Percentiles rank a stretch among this genome's conserved stretches.
Conservation (phyloP, 192 early-diverging fungal species). For the Umbelopsis isabellina region DNA sequence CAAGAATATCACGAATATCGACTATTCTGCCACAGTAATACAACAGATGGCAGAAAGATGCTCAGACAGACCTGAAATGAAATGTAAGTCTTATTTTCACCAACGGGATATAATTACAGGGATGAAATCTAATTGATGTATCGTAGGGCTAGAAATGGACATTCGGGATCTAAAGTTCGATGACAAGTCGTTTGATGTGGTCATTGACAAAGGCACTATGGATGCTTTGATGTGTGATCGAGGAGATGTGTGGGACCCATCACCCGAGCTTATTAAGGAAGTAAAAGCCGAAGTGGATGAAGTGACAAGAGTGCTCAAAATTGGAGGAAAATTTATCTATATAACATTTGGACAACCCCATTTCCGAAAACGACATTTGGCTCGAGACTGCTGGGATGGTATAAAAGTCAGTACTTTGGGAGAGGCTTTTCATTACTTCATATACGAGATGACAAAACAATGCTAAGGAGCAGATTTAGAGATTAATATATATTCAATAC, state of each 20-base stretch:
- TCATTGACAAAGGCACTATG: constrained; percentile 91
- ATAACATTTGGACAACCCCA: constrained; percentile 93
- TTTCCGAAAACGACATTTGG: constrained; percentile 77
- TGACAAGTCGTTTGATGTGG: constrained; percentile 67
- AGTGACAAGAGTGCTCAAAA: constrained; percentile 74
- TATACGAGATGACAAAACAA: constrained; percentile 66
- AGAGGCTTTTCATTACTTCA: constrained; percentile 81
- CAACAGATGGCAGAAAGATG: constrained; percentile 69
- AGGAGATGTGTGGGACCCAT: constrained; percentile 89
- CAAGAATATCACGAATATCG: constrained; percentile 75
- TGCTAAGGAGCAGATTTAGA: background rate
- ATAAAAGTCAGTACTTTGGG: constrained; percentile 71
- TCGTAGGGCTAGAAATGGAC: constrained; percentile 72
- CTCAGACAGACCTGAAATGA: constrained; percentile 54
- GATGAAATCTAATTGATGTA: background rate
- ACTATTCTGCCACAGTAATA: constrained; percentile 80
- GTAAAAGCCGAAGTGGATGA: constrained; percentile 76
- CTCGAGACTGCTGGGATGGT: constrained; percentile 62
- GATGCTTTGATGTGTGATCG: constrained; percentile 87
- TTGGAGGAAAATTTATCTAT: constrained; percentile 81
- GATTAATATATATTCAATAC: background rate
- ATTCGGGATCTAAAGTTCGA: constrained; percentile 71
- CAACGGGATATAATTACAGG: no score
- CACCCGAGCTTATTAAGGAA: constrained; percentile 64
- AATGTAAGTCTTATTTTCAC: constrained; percentile 45